Base-by-base conservation (phyloP, 2,329 filamentous ascomycete genomes). In the Neofusicoccum sp. region DNA sequence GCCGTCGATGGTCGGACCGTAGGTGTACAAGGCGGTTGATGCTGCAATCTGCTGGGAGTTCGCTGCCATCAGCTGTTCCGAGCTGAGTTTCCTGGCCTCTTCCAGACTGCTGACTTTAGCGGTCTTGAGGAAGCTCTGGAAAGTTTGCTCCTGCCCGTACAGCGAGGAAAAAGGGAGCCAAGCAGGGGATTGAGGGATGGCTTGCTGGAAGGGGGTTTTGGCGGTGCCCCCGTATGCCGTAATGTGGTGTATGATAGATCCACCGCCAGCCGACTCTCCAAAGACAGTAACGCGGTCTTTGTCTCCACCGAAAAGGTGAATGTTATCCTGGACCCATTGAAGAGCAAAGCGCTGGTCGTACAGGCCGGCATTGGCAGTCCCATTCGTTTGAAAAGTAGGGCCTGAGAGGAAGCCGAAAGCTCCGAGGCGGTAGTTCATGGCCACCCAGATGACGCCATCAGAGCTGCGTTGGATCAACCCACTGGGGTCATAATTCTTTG, bases 231-330 rank as follows among this genome's bases (percentile, higher is more conserved):
- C 82, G 61, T 75, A 82, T 1, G 80, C 41, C 28, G 82, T 85
- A 62, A 84, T 79, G 57, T 85, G 82, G 65, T 84, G 82, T 71
- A 83, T 76, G 61, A 86, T 78, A 3, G 78, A 81, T 0, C 81
- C 81, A 6, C 74, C 82, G 30, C 83, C 82, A 7, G 83, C 81
- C 14, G 78, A 81, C 62, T 81, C 71, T 5, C 81, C 78, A 69
- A 28, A 2, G 76, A 81, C 70, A 0, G 81, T 84, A 38, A 84
- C 76, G 9, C 73, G 73, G 3, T 73, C 67, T 4, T 76, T 70
- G 65, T 84, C 79, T 6, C 82, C 82, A 3, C 82, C 82, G 64
- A 84, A 84, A 1, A 76, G 68, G 49, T 77, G 69, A 61, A 84
- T 83, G 61, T 83, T 73, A 28, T 78, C 67, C 44, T 80, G 75